These are phyloP conservation scores for Ophiostoma novo-ulmi DNA, from an alignment of 2,329 filamentous ascomycete genomes.

Conservation along the genomic window DNA sequence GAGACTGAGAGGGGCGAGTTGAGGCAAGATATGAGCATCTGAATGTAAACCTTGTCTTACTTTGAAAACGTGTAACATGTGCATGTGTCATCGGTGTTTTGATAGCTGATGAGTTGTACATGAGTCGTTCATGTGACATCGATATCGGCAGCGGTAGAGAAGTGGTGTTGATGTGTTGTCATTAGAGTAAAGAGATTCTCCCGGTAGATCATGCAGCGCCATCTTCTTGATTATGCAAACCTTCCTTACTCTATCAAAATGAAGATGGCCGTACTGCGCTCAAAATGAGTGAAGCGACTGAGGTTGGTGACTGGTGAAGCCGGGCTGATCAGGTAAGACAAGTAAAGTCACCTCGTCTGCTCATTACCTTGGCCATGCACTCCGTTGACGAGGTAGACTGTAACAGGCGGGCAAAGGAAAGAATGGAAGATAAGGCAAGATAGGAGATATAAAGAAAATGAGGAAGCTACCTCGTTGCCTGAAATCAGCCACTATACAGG, in stretches of 20 bases:
- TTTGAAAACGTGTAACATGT: not conserved
- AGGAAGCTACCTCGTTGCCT: slow-evolving; percentile 4
- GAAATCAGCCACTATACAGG: not conserved
- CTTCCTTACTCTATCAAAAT: slow-evolving; percentile 14
- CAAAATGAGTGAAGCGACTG: not conserved
- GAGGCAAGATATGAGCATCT: not conserved
- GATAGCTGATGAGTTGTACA: not conserved
- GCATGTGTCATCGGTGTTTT: not conserved
- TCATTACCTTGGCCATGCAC: not conserved
- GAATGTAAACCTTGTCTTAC: slow-evolving; percentile 2
- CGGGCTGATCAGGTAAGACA: not conserved
- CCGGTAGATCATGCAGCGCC: not conserved
- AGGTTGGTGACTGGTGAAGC: not conserved
- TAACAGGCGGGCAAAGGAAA: not conserved
- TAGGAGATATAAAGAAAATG: not conserved
- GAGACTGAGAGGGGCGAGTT: not conserved
- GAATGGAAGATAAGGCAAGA: not conserved
- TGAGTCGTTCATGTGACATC: not conserved
- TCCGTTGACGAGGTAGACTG: not conserved
- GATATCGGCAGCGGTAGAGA: not conserved
- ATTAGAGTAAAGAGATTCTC: not conserved
- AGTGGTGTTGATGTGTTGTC: not conserved
- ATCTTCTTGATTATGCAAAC: slow-evolving; percentile 7
- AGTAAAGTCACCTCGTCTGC: not conserved
- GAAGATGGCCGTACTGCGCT: not conserved